Base-by-base conservation (phyloP, 257 asterid genomes). In the Solanum clarkiae region DNA sequence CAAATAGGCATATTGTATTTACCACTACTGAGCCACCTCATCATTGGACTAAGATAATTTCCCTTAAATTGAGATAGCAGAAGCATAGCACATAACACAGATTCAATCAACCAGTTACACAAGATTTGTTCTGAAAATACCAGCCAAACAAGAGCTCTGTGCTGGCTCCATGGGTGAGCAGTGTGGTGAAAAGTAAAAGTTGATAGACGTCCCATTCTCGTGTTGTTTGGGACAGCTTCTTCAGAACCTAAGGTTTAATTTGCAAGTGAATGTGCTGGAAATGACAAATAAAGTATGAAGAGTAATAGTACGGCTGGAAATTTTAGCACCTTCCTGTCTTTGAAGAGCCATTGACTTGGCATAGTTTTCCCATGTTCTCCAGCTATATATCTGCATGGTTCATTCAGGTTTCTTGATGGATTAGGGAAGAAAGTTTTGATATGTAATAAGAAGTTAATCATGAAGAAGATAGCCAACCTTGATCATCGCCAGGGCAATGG, bases 141-240 rank as follows among this genome's bases (percentile, higher is more conserved):
- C 98, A 96, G 97, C 99, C 99, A 96, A 90, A 95, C 98, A 80
- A 96, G 94, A 89, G 89, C 83, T 86, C 90, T 85, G 85, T 94
- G 94, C 71, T 89, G 94, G 89, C 98, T 96, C 99, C 98, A 96
- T n/a, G 98, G 93, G 82, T 95, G 98, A 86, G 99, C 91, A 82
- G 97, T 91, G 59, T 90, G 98, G 85, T 93, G 86, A 85, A 86
- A 74, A 44, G 95, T 81, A 77, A 96, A 96, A 85, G 92, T 91
- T n/a, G 97, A 86, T 66, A 94, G 63, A 57, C 95, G 97, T 84
- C 90, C 91, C 86, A 96, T 88, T 59, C 85, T 92, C 70, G 84
- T 84, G 74, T 88, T 88, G 84, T 87, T 89, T 40, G 86, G 32
- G 45, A 88, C 87, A 18, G 84, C 87, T 84, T 63, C 92, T 86